phyloP scores from a whole-genome alignment of 1,139 yeast species.

The Hyphopichia pseudoburtonii region DNA sequence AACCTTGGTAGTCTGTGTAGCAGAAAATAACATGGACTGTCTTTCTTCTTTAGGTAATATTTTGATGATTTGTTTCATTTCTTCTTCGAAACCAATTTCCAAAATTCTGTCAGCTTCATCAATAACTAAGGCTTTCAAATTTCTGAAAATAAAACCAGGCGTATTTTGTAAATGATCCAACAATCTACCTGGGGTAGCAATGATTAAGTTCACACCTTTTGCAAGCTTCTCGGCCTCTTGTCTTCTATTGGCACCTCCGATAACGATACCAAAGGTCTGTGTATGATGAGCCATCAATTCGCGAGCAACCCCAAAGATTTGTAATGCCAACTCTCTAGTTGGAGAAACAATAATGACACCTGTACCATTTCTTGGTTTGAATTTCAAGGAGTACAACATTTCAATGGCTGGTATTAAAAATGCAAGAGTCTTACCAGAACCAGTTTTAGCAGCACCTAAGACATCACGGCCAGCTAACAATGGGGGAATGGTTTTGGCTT shows the following conservation, averaged over 20 bases:
- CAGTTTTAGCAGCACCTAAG: conserved; percentile 96
- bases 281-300: conserved; percentile 89
- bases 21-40: conserved; percentile 96
- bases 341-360: conserved; percentile 90
- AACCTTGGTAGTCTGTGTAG: conserved; percentile 98
- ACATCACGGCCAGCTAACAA: conserved; percentile 93
- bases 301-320: conserved; percentile 94
- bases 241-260: conserved; percentile 97
- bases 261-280: conserved; percentile 93
- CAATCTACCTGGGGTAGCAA: conserved; percentile 97
- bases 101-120: conserved; percentile 97
- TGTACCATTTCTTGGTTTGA: conserved; percentile 89
- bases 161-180: conserved; percentile 97
- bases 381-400: conserved; percentile 79
- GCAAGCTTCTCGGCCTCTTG: conserved; percentile 93
- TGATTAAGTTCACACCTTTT: conserved; percentile 89
- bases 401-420: conserved; percentile 95
- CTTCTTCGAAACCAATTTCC: conserved; percentile 97
- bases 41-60: conserved; percentile 92
- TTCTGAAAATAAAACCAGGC: conserved; percentile 89
- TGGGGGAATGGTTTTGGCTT: conserved; percentile 93
- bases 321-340: conserved; percentile 84
- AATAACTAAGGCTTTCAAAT: conserved; percentile 87
- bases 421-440: conserved; percentile 96
- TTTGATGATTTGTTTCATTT: conserved; percentile 94